Evolutionary conservation across 1,284 basidiomycete genomes (phyloP).

Genomic region (Tausonia pullulans): DNA sequence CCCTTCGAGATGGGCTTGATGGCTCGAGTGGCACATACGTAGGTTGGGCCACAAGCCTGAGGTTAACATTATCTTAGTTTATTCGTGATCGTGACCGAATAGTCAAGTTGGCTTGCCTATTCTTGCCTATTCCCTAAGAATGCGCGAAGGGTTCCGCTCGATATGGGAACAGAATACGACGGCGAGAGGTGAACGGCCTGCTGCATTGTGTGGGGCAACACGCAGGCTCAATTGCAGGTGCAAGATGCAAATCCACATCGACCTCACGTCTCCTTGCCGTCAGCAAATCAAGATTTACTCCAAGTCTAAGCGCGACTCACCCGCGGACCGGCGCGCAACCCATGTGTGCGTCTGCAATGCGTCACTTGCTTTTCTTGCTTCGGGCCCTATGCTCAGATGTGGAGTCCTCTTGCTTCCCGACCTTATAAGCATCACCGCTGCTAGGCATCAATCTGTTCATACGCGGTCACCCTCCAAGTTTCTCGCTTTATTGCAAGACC

Average conservation of each 20-base stretch:
- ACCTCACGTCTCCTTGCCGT: slow-evolving; percentile 35
- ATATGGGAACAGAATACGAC: slow-evolving; percentile 73
- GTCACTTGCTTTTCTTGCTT: background rate
- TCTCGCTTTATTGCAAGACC: too few relatives aligned
- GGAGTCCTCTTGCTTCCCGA: too few relatives aligned
- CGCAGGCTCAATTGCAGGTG: background rate
- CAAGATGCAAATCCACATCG: slow-evolving; percentile 66
- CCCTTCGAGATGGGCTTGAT: slow-evolving; percentile 44
- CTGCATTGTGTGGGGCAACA: too few relatives aligned
- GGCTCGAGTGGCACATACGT: too few relatives aligned
- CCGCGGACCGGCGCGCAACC: slow-evolving; percentile 53
- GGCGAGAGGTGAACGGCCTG: slow-evolving; percentile 51
- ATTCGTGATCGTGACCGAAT: too few relatives aligned
- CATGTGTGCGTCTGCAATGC: slow-evolving; percentile 44
- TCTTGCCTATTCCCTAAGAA: slow-evolving; percentile 55
- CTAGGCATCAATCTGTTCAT: too few relatives aligned
- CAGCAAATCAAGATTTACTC: slow-evolving; percentile 62
- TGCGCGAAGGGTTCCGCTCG: slow-evolving; percentile 54
- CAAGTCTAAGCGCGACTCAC: slow-evolving; percentile 74
- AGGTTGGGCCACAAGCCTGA: too few relatives aligned
- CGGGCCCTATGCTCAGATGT: too few relatives aligned
- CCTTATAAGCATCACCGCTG: too few relatives aligned
- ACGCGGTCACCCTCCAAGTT: too few relatives aligned
- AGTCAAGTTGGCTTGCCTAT: too few relatives aligned
- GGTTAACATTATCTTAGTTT: too few relatives aligned